These are phyloP conservation scores for Candida manassasensis DNA, from an alignment of 805 yeast genomes.

Conservation along the genomic window DNA sequence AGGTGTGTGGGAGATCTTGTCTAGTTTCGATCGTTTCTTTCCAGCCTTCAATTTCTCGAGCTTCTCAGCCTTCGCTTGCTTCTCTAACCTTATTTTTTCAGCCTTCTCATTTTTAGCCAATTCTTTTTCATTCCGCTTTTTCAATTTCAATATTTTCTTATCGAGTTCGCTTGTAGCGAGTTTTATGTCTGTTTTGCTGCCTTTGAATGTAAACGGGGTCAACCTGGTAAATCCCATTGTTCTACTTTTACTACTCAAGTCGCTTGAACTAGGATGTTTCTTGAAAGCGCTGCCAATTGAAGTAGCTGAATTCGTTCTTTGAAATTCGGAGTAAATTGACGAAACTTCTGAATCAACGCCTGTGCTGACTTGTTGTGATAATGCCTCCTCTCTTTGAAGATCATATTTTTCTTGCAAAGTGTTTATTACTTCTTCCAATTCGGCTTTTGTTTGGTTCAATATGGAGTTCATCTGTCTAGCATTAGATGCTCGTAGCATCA, in stretches of 20 bases:
- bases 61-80: slow-evolving; percentile 9
- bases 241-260: slow-evolving; percentile 12
- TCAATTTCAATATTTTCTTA: slow-evolving; percentile 26
- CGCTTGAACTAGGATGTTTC: slow-evolving; percentile 1
- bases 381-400: slow-evolving; percentile 8
- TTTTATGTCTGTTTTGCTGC: slow-evolving; percentile 17
- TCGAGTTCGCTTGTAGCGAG: slow-evolving; percentile 23
- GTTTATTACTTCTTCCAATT: slow-evolving; percentile 22
- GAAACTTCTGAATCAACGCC: slow-evolving; percentile 6
- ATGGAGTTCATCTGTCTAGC: slow-evolving; percentile 46
- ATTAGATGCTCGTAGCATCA: slow-evolving; percentile 54
- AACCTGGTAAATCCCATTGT: slow-evolving; percentile 23
- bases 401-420: slow-evolving; percentile 16
- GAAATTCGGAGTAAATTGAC: slow-evolving; percentile 8
- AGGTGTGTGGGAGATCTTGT: slow-evolving; percentile 7
- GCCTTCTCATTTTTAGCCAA: slow-evolving; percentile 10
- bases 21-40: slow-evolving; percentile 6
- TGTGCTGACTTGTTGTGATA: neutral
- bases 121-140: slow-evolving; percentile 27
- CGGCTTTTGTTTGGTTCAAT: slow-evolving; percentile 26
- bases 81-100: slow-evolving; percentile 7
- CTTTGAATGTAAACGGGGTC: slow-evolving; percentile 33
- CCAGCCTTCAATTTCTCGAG: slow-evolving; percentile 9
- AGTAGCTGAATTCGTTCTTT: slow-evolving; percentile 7
- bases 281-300: neutral